Evolutionary conservation across 805 yeast genomes (phyloP), one percentile per base, ranked within the genome.

Genomic region (Dipodascus albidus): DNA sequence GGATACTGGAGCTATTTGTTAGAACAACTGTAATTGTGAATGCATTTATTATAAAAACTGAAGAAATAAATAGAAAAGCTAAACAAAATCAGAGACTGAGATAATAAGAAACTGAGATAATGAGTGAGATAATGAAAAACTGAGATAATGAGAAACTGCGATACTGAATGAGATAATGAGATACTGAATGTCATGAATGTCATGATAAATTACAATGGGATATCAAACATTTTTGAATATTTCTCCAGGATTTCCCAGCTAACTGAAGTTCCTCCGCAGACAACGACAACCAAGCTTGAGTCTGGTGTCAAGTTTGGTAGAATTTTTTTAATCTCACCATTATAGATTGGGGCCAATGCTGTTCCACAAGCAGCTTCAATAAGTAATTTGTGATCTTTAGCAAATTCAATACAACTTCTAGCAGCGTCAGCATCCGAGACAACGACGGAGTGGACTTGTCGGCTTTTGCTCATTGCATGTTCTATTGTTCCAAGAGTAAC

Each of bases 301-400:
- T 78, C 77, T 2, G 54, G 55, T 23, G 49, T 52, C n/a, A 63
- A 56, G 35, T 57, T 55, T 2, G 67, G 67, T 47, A 63, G 44
- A 3, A 60, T 35, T 14, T 55, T 56, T 27, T 51, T 42, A 47
- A 64, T 54, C 20, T 53, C 48, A 21, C 56, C 56, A 42, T 54
- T 52, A 56, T 67, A 65, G 33, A 70, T 53, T 4, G 80, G 71
- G 21, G 82, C 75, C 24, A 83, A 63, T 0, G 87, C 79, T 1
- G 85, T 85, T 2, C 87, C 87, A 64, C 88, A 83, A 1, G 88
- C 88, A 0, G 87, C 87, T 63, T 83, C 88, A 0, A 81, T 77
- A 22, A 79, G 66, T 49, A 70, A 68, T 53, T 77, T 76, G 57
- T 72, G 79, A 54, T 79, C 80, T 2, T 70, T 62, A 3, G 80